These are phyloP conservation scores for Alternaria postmessia DNA, from an alignment of 2,329 filamentous ascomycete species.

Conservation along the genomic window DNA sequence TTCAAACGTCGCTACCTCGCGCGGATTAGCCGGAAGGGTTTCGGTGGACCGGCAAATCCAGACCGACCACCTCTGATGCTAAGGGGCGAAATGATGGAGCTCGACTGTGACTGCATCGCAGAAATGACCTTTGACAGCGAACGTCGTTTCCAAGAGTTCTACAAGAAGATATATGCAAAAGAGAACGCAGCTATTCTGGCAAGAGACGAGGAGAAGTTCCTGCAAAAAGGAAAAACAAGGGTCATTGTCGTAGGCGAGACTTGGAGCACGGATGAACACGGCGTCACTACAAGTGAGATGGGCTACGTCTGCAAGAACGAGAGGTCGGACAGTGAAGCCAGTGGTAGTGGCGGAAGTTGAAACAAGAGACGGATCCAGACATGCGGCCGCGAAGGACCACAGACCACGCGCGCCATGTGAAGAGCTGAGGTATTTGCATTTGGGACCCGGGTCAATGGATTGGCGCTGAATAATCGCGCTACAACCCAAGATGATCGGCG, in stretches of 20 bases:
- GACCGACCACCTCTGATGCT: conserved; percentile 34
- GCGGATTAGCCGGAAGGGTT: conserved; percentile 35
- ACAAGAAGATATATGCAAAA: conserved; percentile 33
- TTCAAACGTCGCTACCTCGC: conserved; percentile 41
- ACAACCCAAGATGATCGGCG: not conserved
- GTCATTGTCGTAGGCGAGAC: conserved; percentile 41
- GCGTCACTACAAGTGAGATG: conserved; percentile 16
- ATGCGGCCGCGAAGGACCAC: not conserved
- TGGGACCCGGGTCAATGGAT: not conserved
- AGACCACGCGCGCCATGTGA: not conserved
- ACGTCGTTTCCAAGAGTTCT: conserved; percentile 35
- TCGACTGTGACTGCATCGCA: conserved; percentile 40
- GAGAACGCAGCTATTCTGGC: conserved; percentile 31
- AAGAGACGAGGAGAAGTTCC: conserved; percentile 35
- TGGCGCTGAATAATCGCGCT: not conserved
- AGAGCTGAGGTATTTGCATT: not conserved
- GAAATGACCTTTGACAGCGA: conserved; percentile 38
- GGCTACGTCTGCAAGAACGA: conserved; percentile 12
- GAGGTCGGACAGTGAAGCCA: conserved; percentile 24
- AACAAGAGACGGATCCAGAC: not conserved
- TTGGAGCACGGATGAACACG: conserved; percentile 23
- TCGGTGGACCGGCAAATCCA: conserved; percentile 34
- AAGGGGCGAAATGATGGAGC: conserved; percentile 29
- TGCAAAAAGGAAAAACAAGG: conserved; percentile 29
- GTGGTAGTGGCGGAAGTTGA: conserved; percentile 23